Evolutionary conservation across 768 basidiomycete genomes (phyloP), one percentile per base, ranked within the genome.

Genomic region (Lactarius quietus): DNA sequence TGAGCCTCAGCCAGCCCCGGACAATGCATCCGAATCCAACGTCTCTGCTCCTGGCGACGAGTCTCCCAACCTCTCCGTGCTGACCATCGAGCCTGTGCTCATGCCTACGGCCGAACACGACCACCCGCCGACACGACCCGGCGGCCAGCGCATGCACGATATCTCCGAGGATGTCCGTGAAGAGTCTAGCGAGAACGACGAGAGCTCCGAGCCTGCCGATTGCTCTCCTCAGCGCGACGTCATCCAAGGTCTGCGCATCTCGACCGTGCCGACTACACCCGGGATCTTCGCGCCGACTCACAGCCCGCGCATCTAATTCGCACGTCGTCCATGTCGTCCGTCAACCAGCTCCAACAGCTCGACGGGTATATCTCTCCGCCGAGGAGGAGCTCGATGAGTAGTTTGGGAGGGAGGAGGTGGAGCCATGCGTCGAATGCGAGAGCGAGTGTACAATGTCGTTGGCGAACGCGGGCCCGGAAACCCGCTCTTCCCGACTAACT

Each of bases 401-500:
- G 61, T 57, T 33, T 39, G 14, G 41, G 65, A 5, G 36, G 65
- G 17, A 61, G 68, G n/a, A 66, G 66, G 15, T 63, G 69, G 31
- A 55, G 60, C 39, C 62, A 65, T 61, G 71, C 69, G 20, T 69
- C 68, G 36, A 61, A 31, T 26, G 58, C 61, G 33, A 66, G 68
- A 57, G 73, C 23, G 75, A 73, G 75, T 67, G 15, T 83, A 85
- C 70, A 78, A 84, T 72, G 75, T 80, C 3, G 76, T 83, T n/a
- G 83, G 81, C 10, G 89, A 91, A 68, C 81, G 90, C 6, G 80
- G 78, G 1, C 86, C 88, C 2, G 92, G 90, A 0, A 83, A 86
- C 68, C 92, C 92, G 17, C 76, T 93, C 8, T 95, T 95, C 78
- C 90, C 90, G 3, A 88, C 84, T 69, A 90, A 84, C 72, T 95